Evolutionary conservation across 2,329 filamentous ascomycete genomes (phyloP).

Genomic region (Xylaria hypoxylon): DNA sequence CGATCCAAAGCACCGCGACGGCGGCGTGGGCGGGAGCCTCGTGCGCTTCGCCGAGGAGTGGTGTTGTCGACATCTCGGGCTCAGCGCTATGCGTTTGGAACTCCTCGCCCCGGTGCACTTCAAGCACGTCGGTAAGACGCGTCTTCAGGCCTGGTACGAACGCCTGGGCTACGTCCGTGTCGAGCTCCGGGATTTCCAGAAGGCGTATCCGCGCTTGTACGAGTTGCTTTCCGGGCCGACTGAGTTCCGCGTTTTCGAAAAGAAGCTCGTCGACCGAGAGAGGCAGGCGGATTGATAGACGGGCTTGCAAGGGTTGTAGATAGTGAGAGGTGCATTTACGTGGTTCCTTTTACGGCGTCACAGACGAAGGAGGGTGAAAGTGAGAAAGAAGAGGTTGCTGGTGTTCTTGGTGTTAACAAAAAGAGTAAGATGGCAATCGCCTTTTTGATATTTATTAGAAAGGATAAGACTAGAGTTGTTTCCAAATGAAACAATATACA

Average conservation of each 20-base stretch:
- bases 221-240: constrained; percentile 42
- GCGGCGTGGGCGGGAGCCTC: constrained; percentile 46
- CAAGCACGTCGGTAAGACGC: constrained; percentile 46
- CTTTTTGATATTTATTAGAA: neutral
- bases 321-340: neutral
- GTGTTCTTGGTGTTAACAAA: neutral
- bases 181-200: constrained; percentile 39
- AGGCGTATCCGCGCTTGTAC: constrained; percentile 41
- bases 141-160: constrained; percentile 48
- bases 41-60: constrained; percentile 48
- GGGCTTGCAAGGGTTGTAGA: neutral
- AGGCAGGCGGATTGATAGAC: neutral
- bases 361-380: neutral
- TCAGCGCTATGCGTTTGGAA: constrained; percentile 42
- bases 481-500: neutral
- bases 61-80: constrained; percentile 35
- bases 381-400: neutral
- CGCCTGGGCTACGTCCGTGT: constrained; percentile 42
- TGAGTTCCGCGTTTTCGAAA: constrained; percentile 47
- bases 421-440: neutral
- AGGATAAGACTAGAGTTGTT: neutral
- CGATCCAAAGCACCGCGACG: constrained; percentile 40
- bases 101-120: constrained; percentile 46
- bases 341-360: neutral
- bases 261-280: constrained; percentile 24